phyloP scores from a whole-genome alignment of 169 alveolate genomes.

The Cryptosporidium sp. region DNA sequence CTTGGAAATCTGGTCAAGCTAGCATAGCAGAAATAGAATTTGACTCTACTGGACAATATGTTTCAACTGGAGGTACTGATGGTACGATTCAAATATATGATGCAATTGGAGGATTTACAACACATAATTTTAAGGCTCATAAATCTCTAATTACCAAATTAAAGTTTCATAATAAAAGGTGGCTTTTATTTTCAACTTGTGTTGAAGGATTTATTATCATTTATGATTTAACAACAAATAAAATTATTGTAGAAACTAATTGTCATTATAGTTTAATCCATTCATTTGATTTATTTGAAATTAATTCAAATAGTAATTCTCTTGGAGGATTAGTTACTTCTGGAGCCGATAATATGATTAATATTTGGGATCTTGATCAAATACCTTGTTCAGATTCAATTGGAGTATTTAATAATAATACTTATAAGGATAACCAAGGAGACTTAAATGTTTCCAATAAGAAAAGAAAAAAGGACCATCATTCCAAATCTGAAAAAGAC shows the following conservation, averaged over 20 bases:
- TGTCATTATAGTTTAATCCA: conserved; percentile 38
- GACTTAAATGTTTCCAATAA: background rate
- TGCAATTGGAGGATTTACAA: conserved; percentile 67
- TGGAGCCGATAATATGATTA: conserved; percentile 73
- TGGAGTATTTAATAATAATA: conserved; percentile 10
- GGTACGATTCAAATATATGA: conserved; percentile 65
- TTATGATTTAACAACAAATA: conserved; percentile 47
- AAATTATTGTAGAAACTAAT: background rate
- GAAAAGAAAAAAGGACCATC: conserved; percentile 33
- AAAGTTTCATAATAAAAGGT: conserved; percentile 45
- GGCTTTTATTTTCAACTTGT: conserved; percentile 68
- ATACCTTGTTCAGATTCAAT: conserved; percentile 7
- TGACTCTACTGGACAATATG: conserved; percentile 66
- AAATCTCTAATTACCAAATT: conserved; percentile 46
- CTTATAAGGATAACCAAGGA: background rate
- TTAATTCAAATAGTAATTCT: background rate
- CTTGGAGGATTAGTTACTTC: conserved; percentile 63
- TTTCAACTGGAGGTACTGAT: conserved; percentile 67
- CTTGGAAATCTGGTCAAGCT: conserved; percentile 68
- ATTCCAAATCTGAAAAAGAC: background rate
- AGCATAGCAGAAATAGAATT: conserved; percentile 34
- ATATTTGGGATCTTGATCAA: conserved; percentile 67
- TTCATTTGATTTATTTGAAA: conserved; percentile 58
- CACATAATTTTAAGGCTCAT: conserved; percentile 46
- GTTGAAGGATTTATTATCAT: conserved; percentile 51